phyloP scores from a whole-genome alignment of 1,284 basidiomycete genomes.

The Entoloma clypeatum region DNA sequence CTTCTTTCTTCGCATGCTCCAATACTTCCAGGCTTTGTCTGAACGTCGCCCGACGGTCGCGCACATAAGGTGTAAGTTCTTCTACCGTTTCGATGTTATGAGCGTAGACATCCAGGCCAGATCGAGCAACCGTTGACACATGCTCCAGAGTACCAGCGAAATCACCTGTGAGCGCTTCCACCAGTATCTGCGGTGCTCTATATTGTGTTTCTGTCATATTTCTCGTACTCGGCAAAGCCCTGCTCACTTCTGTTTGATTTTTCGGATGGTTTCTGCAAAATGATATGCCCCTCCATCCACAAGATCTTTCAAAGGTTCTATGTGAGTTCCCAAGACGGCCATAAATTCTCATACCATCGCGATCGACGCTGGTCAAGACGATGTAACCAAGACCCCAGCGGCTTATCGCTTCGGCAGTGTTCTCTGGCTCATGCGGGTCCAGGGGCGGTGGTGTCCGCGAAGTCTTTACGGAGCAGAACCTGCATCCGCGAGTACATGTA shows the following conservation, averaged over 20 bases:
- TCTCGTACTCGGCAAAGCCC: not conserved
- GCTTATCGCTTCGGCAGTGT: conserved; percentile 97
- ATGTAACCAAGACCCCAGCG: conserved; percentile 99
- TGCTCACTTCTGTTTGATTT: conserved; percentile 89
- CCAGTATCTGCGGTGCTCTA: conserved; percentile 91
- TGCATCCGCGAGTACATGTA: conserved; percentile 96
- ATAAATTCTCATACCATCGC: conserved; percentile 69
- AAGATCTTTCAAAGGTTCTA: conserved; percentile 57
- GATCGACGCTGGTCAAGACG: conserved; percentile 94
- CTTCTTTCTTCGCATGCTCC: conserved; percentile 76
- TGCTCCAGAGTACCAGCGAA: conserved; percentile 79
- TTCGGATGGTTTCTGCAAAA: conserved; percentile 91
- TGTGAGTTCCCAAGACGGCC: conserved; percentile 1
- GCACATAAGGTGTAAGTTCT: conserved; percentile 89
- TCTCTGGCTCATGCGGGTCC: conserved; percentile 96
- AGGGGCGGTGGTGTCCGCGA: conserved; percentile 84
- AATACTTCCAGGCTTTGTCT: conserved; percentile 86
- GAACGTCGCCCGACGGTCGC: conserved; percentile 93
- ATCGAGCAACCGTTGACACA: conserved; percentile 82
- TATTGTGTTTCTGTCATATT: conserved; percentile 1
- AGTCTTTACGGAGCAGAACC: conserved; percentile 98
- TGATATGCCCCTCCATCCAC: conserved; percentile 90
- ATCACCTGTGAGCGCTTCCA: conserved; percentile 96
- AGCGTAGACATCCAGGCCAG: conserved; percentile 96
- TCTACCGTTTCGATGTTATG: conserved; percentile 98